Base-by-base conservation (phyloP, 1,284 basidiomycete species). In the Fomitopsis pinicola region DNA sequence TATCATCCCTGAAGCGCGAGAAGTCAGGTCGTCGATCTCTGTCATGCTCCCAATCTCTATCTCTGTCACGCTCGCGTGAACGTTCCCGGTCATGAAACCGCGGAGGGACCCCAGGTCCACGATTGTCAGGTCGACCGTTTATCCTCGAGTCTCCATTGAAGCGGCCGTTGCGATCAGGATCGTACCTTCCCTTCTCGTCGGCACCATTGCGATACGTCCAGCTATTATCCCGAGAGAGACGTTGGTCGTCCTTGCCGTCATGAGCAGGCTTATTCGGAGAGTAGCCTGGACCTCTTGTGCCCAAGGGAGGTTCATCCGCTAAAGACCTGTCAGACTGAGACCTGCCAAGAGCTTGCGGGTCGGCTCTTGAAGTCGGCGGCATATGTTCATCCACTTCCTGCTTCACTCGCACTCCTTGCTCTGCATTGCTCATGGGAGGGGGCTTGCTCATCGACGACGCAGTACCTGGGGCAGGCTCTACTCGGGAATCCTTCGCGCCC, bases 1-100 rank as follows among this genome's bases (percentile, higher is more conserved):
- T 60, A 44, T 73, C 69, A 55, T 69, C 66, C 22, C 70, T 60
- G 61, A 65, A 58, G 53, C 69, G 62, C 33, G 46, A 61, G 56
- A 66, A 62, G 42, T 71, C 69, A n/a, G 64, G 65, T 19, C 68
- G 67, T 44, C 71, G 59, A 55, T 70, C 68, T n/a, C 63, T 59
- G 10, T 69, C 69, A 45, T 68, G 59, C 38, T 72, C 68, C 42
- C 64, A 62, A 22, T 68, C 67, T 15, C 64, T 57, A 33, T 33
- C 30, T 22, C 22, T 22, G 12, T 73, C 71, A 22, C 68, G 67
- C 15, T 72, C 70, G 48, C 71, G 63, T 2, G 69, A 67, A 7
- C 71, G 65, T 10, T 74, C 72, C 42, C 67, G 62, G 15, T 68
- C 66, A 36, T 61, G 61, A 1, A 59, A 57, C 19, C 64, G 61